Base-by-base conservation (phyloP, 169 alveolate genomes). In the Cytauxzoon felis region DNA sequence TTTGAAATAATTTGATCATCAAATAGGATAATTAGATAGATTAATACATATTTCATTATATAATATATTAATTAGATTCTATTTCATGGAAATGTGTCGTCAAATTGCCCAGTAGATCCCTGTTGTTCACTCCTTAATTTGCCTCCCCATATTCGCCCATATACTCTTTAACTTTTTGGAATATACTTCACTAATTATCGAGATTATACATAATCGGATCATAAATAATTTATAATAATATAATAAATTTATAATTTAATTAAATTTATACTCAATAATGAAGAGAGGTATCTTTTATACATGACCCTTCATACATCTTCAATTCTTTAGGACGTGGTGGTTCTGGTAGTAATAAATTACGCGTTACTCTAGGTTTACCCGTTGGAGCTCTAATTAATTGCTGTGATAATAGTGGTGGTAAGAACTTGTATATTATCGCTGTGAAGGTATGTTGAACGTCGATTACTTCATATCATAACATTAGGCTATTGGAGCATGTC, bases 331-430 rank as follows among this genome's bases (percentile, higher is more conserved):
- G 91, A 48, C 70, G 91, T 68, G 91, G 89, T 27, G 91, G 91
- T 75, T 79, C 91, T 61, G 82, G 87, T 63, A 84, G 87, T 54
- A 84, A 80, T 80, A 84, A 84, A 58, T 76, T 84, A 58, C 82
- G 91, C 42, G 92, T 94, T 64, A 85, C 98, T 45, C 92, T 95
- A 67, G 98, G 99, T 87, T 92, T 96, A 60, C 97, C 96, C 61
- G 98, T 94, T 51, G 99, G 97, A 21, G 98, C 99, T 45, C 89
- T 95, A 56, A 92, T 97, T 83, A 97, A 97, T 92, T 97, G 99
- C 88, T 96, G 98, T 78, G 99, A 97, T 87, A 97, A 97, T 94
- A 91, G 98, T 71, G 99, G 99, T 30, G 99, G 99, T 48, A 97
- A 97, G 87, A 95, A 94, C 85, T 82, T 97, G 43, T 96, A 93